phyloP scores from a whole-genome alignment of 1,284 basidiomycete species.

The Athelia psychrophila region DNA sequence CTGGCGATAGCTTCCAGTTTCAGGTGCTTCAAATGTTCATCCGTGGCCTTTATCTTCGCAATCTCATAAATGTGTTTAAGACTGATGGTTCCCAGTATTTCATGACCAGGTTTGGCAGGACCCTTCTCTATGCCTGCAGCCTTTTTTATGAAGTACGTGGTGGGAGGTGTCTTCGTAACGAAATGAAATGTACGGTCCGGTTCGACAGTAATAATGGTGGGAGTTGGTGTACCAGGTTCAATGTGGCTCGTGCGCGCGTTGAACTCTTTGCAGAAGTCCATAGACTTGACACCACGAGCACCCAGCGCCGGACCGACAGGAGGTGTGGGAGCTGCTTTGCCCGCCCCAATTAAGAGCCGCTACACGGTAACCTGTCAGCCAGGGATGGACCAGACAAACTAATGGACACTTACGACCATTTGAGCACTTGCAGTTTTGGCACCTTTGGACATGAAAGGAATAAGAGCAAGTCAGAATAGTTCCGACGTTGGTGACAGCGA shows the following conservation, averaged over 20 bases:
- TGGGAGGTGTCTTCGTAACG: conserved; percentile 87
- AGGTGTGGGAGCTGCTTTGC: conserved; percentile 94
- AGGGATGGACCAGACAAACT: conserved; percentile 3
- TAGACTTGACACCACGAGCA: conserved; percentile 97
- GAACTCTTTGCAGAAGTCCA: conserved; percentile 99
- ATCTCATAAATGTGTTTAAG: conserved; percentile 99
- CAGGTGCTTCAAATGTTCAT: conserved; percentile 84
- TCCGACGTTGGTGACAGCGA: conserved; percentile 2
- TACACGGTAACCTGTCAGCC: conserved; percentile 7
- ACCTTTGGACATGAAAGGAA: conserved; percentile 54
- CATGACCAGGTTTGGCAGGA: conserved; percentile 76
- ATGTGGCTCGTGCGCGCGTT: conserved; percentile 90
- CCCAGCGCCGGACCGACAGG: conserved; percentile 97
- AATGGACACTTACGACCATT: conserved; percentile 50
- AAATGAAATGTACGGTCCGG: conserved; percentile 97
- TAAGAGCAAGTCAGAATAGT: conserved; percentile 7
- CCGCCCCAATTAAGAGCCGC: conserved; percentile 90
- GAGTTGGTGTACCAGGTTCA: conserved; percentile 84
- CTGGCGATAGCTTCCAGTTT: conserved; percentile 85
- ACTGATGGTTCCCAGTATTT: conserved; percentile 77
- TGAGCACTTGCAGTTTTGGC: conserved; percentile 52
- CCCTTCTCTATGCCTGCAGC: conserved; percentile 92
- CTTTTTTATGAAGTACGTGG: conserved; percentile 91
- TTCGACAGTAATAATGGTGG: conserved; percentile 89
- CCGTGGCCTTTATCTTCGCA: conserved; percentile 93